Base-by-base conservation (phyloP, 345 rosid species). In the Boechera stricta region DNA sequence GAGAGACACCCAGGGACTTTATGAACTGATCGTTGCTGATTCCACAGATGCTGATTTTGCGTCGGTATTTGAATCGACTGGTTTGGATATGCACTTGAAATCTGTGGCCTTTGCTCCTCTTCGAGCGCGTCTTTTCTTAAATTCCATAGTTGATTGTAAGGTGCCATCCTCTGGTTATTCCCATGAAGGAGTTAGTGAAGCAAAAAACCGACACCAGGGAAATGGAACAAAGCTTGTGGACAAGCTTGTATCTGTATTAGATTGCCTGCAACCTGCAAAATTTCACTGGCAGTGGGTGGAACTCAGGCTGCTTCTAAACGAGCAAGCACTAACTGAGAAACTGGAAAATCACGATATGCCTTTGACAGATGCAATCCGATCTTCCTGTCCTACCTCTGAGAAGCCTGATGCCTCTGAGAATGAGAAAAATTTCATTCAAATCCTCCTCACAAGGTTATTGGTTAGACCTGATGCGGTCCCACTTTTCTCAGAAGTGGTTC, bases 211-310 rank as follows among this genome's bases (percentile, higher is more conserved):
- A 55, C 84, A 75, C 72, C 78, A 73, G 31, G 96, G 87, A 76
- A 87, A 69, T 71, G 90, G 82, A 75, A 71, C 87, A 18, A 96
- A 87, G 85, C 95, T 93, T 65, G 81, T 83, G 67, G 97, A 96
- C 84, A 90, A 83, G 83, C 87, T 96, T 73, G 97, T 96, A 21
- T 80, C 80, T 75, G 88, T 88, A 28, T 79, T 96, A 79, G 93
- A 96, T 76, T 77, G 88, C 51, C 82, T 96, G 71, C 99, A 93
- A 74, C 98, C 99, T 78, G 98, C 98, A 21, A 96, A 91, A 75
- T 96, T 96, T 76, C 98, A 89, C 81, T 96, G 99, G 99, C 99
- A 96, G 81, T 96, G 98, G 98, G 84, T 96, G 80, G 99, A 96
- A 82, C 96, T 93, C 63, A 86, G 99, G 85, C 85, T 96, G 72